These are phyloP conservation scores for Adansonia rubrostipa DNA, from an alignment of 441 rosid genomes.

Conservation along the genomic window DNA sequence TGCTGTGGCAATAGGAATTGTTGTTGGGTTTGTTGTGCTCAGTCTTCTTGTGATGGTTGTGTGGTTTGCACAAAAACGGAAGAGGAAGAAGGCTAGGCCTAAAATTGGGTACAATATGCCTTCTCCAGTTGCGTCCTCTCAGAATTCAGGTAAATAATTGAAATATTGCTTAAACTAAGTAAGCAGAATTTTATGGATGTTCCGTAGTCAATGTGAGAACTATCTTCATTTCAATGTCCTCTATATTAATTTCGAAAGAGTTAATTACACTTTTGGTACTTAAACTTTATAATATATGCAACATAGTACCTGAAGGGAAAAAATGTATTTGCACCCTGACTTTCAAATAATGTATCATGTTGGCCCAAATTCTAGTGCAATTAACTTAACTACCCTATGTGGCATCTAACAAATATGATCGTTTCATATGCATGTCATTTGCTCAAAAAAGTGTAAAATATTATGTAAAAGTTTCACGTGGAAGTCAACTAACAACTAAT, in stretches of 20 bases:
- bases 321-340: not conserved
- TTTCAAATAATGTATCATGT: not conserved
- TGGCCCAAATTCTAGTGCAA: not conserved
- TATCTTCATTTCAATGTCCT: not conserved
- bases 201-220: not conserved
- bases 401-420: not conserved
- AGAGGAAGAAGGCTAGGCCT: slow-evolving; percentile 50
- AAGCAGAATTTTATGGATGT: not conserved
- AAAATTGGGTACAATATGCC: slow-evolving; percentile 69
- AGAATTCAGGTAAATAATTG: slow-evolving; percentile 65
- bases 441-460: not conserved
- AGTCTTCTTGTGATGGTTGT: slow-evolving; percentile 60
- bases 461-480: not conserved
- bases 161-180: slow-evolving; percentile 8
- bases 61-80: slow-evolving; percentile 64
- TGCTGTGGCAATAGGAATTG: slow-evolving; percentile 61
- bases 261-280: not conserved
- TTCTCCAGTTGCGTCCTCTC: slow-evolving; percentile 70
- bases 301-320: not conserved
- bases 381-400: not conserved
- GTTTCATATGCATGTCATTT: not conserved
- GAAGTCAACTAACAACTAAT: not conserved
- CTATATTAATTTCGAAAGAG: not conserved
- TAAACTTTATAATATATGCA: not conserved
- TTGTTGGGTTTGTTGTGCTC: slow-evolving; percentile 59